Percentiles rank a stretch among this genome's conserved stretches.
phyloP scores from a whole-genome alignment of 495 filamentous ascomycete genomes.

The Tetracladium marchalianum region DNA sequence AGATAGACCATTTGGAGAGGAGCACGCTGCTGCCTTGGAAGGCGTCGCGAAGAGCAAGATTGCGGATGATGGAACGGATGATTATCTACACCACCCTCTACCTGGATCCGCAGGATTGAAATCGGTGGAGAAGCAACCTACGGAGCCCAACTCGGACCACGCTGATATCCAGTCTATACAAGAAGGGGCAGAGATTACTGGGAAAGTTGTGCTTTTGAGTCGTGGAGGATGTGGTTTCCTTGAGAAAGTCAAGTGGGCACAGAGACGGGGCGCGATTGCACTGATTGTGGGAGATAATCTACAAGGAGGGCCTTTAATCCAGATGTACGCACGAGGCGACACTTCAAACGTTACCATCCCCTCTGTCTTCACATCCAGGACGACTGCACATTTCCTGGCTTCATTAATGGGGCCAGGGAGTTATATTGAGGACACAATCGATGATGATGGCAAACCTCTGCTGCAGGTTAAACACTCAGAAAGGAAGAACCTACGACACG shows the following conservation, averaged over 20 bases:
- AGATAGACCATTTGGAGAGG: slow-evolving; percentile 10
- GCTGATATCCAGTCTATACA: slow-evolving; percentile 94
- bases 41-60: background rate
- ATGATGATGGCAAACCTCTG: slow-evolving; percentile 38
- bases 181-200: slow-evolving; percentile 86
- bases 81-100: slow-evolving; percentile 63
- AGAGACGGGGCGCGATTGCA: slow-evolving; percentile 77
- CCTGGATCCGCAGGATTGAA: slow-evolving; percentile 14
- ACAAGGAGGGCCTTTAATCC: slow-evolving; percentile 75
- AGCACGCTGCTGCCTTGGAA: slow-evolving; percentile 2
- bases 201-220: slow-evolving; percentile 83
- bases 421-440: slow-evolving; percentile 42
- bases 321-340: slow-evolving; percentile 94
- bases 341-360: slow-evolving; percentile 92
- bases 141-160: slow-evolving; percentile 44
- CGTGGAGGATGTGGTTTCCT: slow-evolving; percentile 93
- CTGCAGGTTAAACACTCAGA: slow-evolving; percentile 38
- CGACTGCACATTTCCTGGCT: slow-evolving; percentile 86
- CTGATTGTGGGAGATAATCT: slow-evolving; percentile 93
- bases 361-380: slow-evolving; percentile 88
- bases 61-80: slow-evolving; percentile 73
- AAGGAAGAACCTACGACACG: slow-evolving; percentile 26
- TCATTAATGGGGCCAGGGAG: slow-evolving; percentile 70
- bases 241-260: slow-evolving; percentile 95
- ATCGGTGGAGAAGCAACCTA: slow-evolving; percentile 12